Percentiles rank a stretch among this genome's conserved stretches.
These are phyloP conservation scores for Scheffersomyces spartinae DNA, from an alignment of 805 yeast species.

Conservation along the genomic window DNA sequence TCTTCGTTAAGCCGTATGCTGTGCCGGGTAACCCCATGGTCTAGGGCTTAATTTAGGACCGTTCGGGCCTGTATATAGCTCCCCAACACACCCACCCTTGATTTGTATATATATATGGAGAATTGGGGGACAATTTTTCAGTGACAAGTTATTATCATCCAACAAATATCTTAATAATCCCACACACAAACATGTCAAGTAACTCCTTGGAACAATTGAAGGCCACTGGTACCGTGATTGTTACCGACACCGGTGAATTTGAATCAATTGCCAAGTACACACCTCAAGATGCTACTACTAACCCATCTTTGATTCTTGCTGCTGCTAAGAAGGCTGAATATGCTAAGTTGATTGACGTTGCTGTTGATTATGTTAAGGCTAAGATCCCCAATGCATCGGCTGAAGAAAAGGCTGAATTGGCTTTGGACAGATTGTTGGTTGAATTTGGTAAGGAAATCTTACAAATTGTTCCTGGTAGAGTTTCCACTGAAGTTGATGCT, in stretches of 20 bases:
- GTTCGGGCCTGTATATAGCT: too few relatives aligned
- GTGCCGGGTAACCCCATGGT: too few relatives aligned
- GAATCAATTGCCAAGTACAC: constrained; percentile 95
- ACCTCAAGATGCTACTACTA: constrained; percentile 99
- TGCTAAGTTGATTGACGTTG: constrained; percentile 80
- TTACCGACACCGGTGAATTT: constrained; percentile 98
- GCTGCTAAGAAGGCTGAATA: constrained; percentile 88
- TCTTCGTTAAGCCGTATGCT: too few relatives aligned
- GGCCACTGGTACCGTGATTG: constrained; percentile 92
- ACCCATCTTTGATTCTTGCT: constrained; percentile 94
- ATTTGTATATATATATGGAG: too few relatives aligned
- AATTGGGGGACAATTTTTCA: too few relatives aligned
- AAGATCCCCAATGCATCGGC: constrained; percentile 38
- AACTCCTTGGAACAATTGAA: constrained; percentile 87
- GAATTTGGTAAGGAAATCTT: constrained; percentile 94
- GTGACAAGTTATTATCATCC: too few relatives aligned
- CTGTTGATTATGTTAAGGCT: constrained; percentile 73
- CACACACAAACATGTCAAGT: constrained; percentile 13
- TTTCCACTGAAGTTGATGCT: constrained; percentile 98
- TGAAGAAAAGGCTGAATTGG: constrained; percentile 65
- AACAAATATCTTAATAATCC: background rate
- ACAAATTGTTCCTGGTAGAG: constrained; percentile 96
- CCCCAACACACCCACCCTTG: too few relatives aligned
- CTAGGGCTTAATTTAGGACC: too few relatives aligned
- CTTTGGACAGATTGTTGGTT: constrained; percentile 85